These are phyloP conservation scores for Sphaerulina musiva DNA, from an alignment of 2,329 filamentous ascomycete species.

Conservation along the genomic window DNA sequence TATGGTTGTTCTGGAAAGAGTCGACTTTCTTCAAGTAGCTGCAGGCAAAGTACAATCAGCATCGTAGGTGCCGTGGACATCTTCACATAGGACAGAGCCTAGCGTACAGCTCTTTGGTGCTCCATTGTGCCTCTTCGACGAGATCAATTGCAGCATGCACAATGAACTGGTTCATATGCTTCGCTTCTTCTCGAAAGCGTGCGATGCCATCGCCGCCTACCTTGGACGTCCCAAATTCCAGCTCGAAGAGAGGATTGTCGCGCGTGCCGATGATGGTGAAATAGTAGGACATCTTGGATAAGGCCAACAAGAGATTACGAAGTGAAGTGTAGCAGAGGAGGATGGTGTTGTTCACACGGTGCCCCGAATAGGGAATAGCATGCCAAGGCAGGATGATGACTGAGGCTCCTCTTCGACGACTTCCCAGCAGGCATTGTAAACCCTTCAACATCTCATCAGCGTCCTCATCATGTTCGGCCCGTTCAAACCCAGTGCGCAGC, in stretches of 20 bases:
- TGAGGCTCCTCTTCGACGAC: not conserved
- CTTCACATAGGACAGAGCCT: conserved; percentile 52
- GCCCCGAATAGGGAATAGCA: no score
- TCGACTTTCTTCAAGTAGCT: conserved; percentile 97
- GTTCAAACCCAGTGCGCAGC: conserved; percentile 69
- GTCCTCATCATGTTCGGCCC: conserved; percentile 65
- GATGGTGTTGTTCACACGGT: not conserved
- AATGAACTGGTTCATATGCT: conserved; percentile 96
- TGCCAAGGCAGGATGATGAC: no score
- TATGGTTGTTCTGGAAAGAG: conserved; percentile 91
- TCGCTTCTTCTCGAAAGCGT: conserved; percentile 79
- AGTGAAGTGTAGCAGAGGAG: no score
- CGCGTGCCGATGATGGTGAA: conserved; percentile 94
- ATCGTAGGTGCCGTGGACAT: not conserved
- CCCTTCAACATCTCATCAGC: not conserved
- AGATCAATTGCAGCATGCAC: conserved; percentile 90
- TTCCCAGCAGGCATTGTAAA: not conserved
- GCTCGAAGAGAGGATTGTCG: conserved; percentile 92
- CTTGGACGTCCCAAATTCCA: conserved; percentile 95
- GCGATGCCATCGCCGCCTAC: conserved; percentile 88
- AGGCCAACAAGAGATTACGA: not conserved
- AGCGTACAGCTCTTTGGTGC: conserved; percentile 52
- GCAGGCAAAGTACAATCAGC: not conserved
- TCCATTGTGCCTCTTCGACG: conserved; percentile 95
- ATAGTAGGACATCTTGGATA: conserved; percentile 79